Conservation (phyloP, 2,329 filamentous ascomycete species). For the Aspergillus oerlinghausenensis region DNA sequence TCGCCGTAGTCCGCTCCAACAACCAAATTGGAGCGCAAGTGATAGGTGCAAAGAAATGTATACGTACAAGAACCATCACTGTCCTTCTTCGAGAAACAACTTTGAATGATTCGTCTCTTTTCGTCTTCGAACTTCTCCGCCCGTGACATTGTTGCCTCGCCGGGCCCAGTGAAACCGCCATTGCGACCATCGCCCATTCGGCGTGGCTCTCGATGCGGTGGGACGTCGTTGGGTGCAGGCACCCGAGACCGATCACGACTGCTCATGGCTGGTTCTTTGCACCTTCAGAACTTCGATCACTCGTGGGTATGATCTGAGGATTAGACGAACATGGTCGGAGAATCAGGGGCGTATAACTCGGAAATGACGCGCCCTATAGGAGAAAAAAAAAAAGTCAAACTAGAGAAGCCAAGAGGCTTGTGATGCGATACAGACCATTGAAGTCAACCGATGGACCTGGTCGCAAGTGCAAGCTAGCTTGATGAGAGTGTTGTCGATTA, state of each 20-base stretch:
- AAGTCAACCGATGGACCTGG: not conserved
- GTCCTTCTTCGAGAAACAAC: conserved; percentile 89
- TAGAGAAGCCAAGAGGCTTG: conserved; percentile 7
- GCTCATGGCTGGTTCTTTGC: conserved; percentile 29
- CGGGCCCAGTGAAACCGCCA: conserved; percentile 23
- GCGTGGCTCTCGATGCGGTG: conserved; percentile 28
- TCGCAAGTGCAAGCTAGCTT: not conserved
- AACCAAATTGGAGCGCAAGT: conserved; percentile 8
- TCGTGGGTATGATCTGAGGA: conserved; percentile 17
- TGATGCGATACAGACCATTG: not conserved
- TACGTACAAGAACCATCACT: conserved; percentile 75
- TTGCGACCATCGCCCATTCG: conserved; percentile 32
- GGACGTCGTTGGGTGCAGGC: conserved; percentile 24
- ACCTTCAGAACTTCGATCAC: conserved; percentile 19
- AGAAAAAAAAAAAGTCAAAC: conserved; percentile 1
- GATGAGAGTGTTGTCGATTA: not conserved
- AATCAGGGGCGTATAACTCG: conserved; percentile 13
- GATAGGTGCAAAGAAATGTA: conserved; percentile 9
- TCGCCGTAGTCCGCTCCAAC: conserved; percentile 3
- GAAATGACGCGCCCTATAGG: conserved; percentile 8
- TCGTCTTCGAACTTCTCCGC: conserved; percentile 96
- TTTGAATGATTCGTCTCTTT: conserved; percentile 89
- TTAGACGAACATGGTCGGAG: conserved; percentile 32
- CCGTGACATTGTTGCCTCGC: conserved; percentile 34
- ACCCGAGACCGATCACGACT: conserved; percentile 33